Evolutionary conservation across 2,329 filamentous ascomycete genomes (phyloP).

Genomic region (Metarhizium brunneum): DNA sequence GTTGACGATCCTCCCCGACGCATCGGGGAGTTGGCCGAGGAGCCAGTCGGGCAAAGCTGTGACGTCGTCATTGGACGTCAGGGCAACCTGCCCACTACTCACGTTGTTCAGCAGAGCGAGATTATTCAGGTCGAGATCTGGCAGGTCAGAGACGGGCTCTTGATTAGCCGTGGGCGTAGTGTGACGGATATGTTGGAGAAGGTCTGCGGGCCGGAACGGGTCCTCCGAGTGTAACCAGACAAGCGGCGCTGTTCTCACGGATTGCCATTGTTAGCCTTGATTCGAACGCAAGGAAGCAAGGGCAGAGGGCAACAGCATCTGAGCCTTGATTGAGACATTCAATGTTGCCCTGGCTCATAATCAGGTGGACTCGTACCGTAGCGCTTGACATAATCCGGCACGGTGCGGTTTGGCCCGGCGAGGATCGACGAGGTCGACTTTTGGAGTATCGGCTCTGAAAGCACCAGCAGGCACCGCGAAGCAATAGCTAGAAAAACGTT

Average conservation of each 20-base stretch:
- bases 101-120: conserved; percentile 15
- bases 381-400: not conserved
- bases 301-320: too few relatives aligned
- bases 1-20: conserved; percentile 11
- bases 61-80: conserved; percentile 18
- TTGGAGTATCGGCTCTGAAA: not conserved
- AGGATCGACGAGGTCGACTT: not conserved
- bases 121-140: conserved; percentile 17
- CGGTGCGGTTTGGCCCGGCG: not conserved
- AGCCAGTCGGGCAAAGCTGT: conserved; percentile 15
- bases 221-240: conserved; percentile 23
- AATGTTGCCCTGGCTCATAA: not conserved
- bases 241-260: conserved; percentile 15
- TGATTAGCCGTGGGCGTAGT: conserved; percentile 14
- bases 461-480: not conserved
- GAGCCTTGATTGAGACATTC: too few relatives aligned
- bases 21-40: conserved; percentile 15
- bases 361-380: not conserved
- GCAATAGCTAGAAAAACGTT: not conserved
- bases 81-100: conserved; percentile 10
- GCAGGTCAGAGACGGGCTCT: conserved; percentile 10
- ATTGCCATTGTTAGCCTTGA: not conserved
- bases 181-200: conserved; percentile 19
- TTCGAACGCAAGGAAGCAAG: not conserved
- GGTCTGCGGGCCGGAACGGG: conserved; percentile 18